phyloP scores from a whole-genome alignment of 306 rosid species.

The Glycine latifolia region DNA sequence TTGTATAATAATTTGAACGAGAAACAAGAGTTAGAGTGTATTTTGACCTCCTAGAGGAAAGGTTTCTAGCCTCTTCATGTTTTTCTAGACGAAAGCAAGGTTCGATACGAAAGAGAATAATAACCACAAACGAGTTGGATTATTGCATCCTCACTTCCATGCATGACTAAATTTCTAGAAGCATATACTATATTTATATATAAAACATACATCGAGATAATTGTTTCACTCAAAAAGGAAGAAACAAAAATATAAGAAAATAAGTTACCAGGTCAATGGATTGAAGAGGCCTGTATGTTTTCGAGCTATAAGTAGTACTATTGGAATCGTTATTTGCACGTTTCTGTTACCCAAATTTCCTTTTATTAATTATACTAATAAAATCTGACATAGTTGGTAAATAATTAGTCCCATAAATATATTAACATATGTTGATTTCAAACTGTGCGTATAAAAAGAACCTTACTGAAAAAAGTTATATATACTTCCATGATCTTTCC shows the following conservation, averaged over 20 bases:
- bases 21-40: neutral
- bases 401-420: neutral
- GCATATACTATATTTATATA: neutral
- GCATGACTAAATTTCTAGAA: neutral
- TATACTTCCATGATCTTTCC: neutral
- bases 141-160: neutral
- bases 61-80: neutral
- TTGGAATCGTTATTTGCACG: too few species aligned
- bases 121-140: neutral
- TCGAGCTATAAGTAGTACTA: neutral
- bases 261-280: neutral
- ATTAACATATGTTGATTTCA: neutral
- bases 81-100: neutral
- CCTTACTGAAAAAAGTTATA: neutral
- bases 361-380: neutral
- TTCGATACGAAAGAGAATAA: neutral
- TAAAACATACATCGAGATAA: neutral
- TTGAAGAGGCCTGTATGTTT: neutral
- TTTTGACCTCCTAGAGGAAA: neutral
- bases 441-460: neutral
- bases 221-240: neutral
- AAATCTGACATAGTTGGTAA: neutral
- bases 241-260: neutral
- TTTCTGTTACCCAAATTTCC: neutral
- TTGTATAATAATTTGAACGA: slow-evolving; percentile 2